A percentile compares a stretch with the other conserved stretches of the same genome.
These are phyloP conservation scores for Jatropha multifida DNA, from an alignment of 441 rosid genomes.

Conservation along the genomic window DNA sequence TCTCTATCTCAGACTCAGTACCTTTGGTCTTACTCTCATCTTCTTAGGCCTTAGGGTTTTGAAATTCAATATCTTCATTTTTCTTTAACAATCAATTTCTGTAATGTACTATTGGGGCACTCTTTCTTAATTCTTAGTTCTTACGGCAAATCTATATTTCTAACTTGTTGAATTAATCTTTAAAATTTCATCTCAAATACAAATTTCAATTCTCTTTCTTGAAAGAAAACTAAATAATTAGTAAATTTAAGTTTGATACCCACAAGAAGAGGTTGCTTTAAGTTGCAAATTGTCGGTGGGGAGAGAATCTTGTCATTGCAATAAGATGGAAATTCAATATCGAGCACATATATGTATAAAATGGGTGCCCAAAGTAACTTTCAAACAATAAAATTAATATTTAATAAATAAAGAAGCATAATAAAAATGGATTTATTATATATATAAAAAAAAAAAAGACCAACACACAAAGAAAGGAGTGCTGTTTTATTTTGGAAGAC, in stretches of 20 bases:
- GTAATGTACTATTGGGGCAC: background rate
- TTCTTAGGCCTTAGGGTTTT: slow-evolving; percentile 34
- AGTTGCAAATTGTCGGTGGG: background rate
- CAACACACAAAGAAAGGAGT: slow-evolving; percentile 34
- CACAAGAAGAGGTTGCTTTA: background rate
- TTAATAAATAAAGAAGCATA: background rate
- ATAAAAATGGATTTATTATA: too few species aligned
- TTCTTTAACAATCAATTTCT: background rate
- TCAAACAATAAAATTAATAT: too few species aligned
- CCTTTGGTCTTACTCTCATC: slow-evolving; percentile 23
- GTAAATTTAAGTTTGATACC: background rate
- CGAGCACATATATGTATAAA: too few species aligned
- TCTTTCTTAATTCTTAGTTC: too few species aligned
- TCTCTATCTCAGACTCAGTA: background rate
- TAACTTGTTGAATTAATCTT: too few species aligned
- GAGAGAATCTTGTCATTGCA: slow-evolving; percentile 6
- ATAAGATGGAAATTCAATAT: too few species aligned
- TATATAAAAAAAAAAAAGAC: slow-evolving; percentile 30
- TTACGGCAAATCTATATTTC: too few species aligned
- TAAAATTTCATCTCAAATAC: too few species aligned
- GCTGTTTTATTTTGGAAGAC: slow-evolving; percentile 37
- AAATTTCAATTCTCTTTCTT: background rate
- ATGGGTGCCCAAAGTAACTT: background rate
- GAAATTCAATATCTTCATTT: background rate
- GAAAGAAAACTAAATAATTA: background rate